phyloP scores from a whole-genome alignment of 345 rosid genomes.

The Ceriops decandra region DNA sequence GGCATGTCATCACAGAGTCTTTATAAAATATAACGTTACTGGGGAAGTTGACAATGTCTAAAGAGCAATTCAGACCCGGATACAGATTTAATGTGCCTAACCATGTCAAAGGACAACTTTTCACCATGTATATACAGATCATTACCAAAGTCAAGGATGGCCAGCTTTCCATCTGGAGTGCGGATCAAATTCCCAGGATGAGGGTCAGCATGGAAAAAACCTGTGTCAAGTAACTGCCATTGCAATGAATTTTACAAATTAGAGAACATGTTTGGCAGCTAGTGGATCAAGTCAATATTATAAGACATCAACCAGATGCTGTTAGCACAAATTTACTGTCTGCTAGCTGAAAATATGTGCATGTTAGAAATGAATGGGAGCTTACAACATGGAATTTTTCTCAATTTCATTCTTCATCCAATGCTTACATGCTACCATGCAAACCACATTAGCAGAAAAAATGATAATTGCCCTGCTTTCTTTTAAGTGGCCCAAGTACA shows the following conservation, averaged over 20 bases:
- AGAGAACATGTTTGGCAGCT: conserved; percentile 1
- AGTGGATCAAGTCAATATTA: background rate
- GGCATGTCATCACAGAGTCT: background rate
- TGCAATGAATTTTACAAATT: conserved; percentile 9
- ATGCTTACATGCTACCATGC: no score
- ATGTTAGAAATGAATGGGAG: background rate
- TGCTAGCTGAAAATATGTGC: background rate
- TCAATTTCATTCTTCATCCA: background rate
- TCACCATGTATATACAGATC: conserved; percentile 16
- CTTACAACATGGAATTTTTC: background rate
- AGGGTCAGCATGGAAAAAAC: conserved; percentile 98
- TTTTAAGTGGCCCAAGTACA: background rate
- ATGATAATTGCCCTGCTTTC: no score
- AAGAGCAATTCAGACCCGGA: conserved; percentile 1
- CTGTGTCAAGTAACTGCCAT: conserved; percentile 89
- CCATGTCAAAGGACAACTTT: conserved; percentile 8
- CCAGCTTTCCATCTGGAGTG: conserved; percentile 94
- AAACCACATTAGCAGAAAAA: no score
- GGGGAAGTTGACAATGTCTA: background rate
- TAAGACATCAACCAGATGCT: background rate
- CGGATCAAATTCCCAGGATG: conserved; percentile 99
- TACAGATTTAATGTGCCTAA: conserved; percentile 4
- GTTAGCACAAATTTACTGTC: conserved; percentile 2
- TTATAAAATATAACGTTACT: no score
- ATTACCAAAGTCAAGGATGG: conserved; percentile 96